Conservation (phyloP, 2,329 filamentous ascomycete species). For the Rachicladosporium sp. region DNA sequence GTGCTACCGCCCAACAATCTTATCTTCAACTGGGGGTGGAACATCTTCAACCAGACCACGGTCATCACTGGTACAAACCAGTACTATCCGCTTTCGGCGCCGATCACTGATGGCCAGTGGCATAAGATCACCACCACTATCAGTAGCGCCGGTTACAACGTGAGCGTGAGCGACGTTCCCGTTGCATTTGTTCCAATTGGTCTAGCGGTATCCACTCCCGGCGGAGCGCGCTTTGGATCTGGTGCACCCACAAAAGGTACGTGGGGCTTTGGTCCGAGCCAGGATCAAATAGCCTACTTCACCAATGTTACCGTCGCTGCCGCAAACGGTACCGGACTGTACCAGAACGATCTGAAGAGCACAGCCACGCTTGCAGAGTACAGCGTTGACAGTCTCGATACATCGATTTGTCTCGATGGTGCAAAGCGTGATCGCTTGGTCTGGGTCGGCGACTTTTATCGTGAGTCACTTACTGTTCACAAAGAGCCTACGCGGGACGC, state of each 20-base stretch:
- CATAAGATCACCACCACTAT: conserved; percentile 26
- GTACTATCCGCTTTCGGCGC: conserved; percentile 16
- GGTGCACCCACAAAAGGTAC: conserved; percentile 14
- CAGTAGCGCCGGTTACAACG: conserved; percentile 15
- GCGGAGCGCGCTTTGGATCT: conserved; percentile 3
- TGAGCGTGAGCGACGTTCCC: conserved; percentile 17
- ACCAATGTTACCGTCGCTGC: conserved; percentile 24
- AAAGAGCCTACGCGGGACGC: no score
- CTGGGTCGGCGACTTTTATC: conserved; percentile 33
- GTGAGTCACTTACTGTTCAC: no score
- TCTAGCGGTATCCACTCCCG: conserved; percentile 6
- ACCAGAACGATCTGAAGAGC: conserved; percentile 20
- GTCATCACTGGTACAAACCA: conserved; percentile 17
- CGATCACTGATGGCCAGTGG: conserved; percentile 27
- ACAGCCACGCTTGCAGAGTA: conserved; percentile 26
- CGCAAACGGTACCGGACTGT: conserved; percentile 21
- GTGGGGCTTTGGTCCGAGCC: conserved; percentile 31
- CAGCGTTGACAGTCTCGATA: conserved; percentile 22
- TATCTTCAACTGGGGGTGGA: conserved; percentile 23
- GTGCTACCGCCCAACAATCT: conserved; percentile 26
- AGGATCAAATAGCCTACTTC: conserved; percentile 29
- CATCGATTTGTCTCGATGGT: conserved; percentile 30
- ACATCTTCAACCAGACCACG: conserved; percentile 27
- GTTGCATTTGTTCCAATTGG: conserved; percentile 14
- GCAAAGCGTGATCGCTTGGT: conserved; percentile 31